Percentiles rank a stretch among this genome's conserved stretches.
Evolutionary conservation across 2,329 filamentous ascomycete genomes (phyloP).

Genomic region (Colletotrichum sp.): DNA sequence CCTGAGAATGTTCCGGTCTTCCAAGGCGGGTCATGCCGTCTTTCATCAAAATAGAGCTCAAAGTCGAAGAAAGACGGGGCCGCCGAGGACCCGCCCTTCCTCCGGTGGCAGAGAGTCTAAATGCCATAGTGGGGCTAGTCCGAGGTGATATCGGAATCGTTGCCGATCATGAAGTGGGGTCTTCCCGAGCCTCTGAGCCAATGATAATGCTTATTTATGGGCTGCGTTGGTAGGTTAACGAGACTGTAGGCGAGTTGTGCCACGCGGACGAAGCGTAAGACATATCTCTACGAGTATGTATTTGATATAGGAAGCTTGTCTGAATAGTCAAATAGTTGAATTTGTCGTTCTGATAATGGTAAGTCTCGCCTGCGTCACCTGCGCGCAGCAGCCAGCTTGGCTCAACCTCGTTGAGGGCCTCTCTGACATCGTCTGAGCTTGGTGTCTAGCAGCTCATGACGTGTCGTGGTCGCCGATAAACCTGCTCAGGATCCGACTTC

Average conservation of each 20-base stretch:
- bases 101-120: not conserved
- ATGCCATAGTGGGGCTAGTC: not conserved
- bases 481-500: not conserved
- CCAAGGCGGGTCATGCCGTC: not conserved
- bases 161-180: not conserved
- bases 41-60: not conserved
- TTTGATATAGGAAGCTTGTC: not conserved
- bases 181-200: not conserved
- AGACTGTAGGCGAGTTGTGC: not conserved
- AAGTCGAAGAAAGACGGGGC: not conserved
- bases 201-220: not conserved
- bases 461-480: not conserved
- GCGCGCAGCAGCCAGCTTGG: not conserved
- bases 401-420: not conserved
- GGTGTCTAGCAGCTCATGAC: not conserved
- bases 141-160: not conserved
- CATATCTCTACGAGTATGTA: not conserved
- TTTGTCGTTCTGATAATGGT: not conserved
- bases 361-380: not conserved
- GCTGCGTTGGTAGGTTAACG: not conserved
- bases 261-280: not conserved
- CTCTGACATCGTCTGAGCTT: not conserved
- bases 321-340: not conserved
- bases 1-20: not conserved
- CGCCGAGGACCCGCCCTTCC: not conserved